Conservation (phyloP, 2,329 filamentous ascomycete genomes). For the Fusarium lateritium region DNA sequence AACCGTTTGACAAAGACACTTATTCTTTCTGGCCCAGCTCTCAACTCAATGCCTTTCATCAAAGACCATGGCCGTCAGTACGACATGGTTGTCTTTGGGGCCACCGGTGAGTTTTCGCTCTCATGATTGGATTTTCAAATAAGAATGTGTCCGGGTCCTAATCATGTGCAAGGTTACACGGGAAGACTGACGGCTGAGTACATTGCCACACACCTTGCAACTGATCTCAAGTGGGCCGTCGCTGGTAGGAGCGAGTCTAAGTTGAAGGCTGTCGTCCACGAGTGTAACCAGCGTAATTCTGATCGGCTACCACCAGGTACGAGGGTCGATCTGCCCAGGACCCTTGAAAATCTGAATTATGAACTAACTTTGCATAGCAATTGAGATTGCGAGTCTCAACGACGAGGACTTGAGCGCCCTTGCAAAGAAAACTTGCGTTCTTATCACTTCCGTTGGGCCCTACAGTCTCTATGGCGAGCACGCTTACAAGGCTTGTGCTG, state of each 20-base stretch:
- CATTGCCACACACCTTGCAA: constrained; percentile 78
- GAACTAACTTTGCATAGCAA: constrained; percentile 53
- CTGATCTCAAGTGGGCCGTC: constrained; percentile 88
- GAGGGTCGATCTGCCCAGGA: constrained; percentile 23
- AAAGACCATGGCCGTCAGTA: constrained; percentile 68
- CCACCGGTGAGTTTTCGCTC: constrained; percentile 62
- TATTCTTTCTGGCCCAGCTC: not conserved
- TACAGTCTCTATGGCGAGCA: constrained; percentile 70
- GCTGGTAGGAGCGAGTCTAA: constrained; percentile 86
- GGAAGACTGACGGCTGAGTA: constrained; percentile 83
- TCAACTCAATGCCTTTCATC: constrained; percentile 55
- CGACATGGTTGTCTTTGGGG: constrained; percentile 71
- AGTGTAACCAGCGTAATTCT: constrained; percentile 76
- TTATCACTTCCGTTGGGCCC: constrained; percentile 73
- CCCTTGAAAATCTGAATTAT: not conserved
- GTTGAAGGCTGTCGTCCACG: constrained; percentile 76
- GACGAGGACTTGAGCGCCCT: constrained; percentile 63
- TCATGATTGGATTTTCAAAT: not conserved
- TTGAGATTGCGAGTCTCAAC: constrained; percentile 67
- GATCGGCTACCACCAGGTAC: constrained; percentile 80
- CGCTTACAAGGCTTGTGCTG: constrained; percentile 73
- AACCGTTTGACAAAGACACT: not conserved
- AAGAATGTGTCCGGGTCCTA: constrained; percentile 11
- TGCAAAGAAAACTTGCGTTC: constrained; percentile 68
- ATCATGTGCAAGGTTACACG: constrained; percentile 77